These are phyloP conservation scores for Eucalyptus globulus DNA, from an alignment of 345 rosid genomes.

Conservation along the genomic window DNA sequence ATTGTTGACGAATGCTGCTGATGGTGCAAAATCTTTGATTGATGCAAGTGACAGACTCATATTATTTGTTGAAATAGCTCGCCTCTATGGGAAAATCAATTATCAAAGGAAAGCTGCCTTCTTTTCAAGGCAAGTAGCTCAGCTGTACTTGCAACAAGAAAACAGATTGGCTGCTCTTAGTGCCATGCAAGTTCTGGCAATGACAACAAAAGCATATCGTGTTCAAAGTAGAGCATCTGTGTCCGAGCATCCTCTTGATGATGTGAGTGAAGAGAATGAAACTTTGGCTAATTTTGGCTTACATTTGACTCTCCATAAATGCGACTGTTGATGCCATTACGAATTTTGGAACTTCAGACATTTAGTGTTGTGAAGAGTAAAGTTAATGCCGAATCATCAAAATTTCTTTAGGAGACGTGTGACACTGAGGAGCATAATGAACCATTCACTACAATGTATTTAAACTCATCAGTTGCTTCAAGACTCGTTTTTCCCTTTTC, in stretches of 20 bases:
- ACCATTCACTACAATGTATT: neutral
- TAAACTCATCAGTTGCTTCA: neutral
- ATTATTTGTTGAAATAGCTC: conserved; percentile 86
- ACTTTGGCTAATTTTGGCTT: neutral
- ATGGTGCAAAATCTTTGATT: conserved; percentile 92
- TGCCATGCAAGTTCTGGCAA: conserved; percentile 92
- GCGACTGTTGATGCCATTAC: neutral
- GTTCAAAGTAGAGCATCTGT: conserved; percentile 87
- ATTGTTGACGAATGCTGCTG: conserved; percentile 81
- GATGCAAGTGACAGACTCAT: conserved; percentile 90
- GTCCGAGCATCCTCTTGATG: conserved; percentile 24
- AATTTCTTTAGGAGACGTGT: neutral
- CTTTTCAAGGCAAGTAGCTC: conserved; percentile 98
- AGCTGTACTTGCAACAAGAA: conserved; percentile 88
- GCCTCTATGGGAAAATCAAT: conserved; percentile 83
- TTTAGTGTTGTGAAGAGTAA: neutral
- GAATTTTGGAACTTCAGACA: neutral
- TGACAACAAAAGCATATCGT: conserved; percentile 92
- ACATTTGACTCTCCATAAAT: neutral
- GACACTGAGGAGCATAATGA: neutral
- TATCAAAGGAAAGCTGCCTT: conserved; percentile 96
- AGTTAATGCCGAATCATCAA: neutral
- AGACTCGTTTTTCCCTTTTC: neutral
- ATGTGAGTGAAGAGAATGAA: conserved; percentile 24
- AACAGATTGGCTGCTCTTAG: conserved; percentile 86